Conservation (phyloP, 1,284 basidiomycete species). For the Exsudoporus floridanus region DNA sequence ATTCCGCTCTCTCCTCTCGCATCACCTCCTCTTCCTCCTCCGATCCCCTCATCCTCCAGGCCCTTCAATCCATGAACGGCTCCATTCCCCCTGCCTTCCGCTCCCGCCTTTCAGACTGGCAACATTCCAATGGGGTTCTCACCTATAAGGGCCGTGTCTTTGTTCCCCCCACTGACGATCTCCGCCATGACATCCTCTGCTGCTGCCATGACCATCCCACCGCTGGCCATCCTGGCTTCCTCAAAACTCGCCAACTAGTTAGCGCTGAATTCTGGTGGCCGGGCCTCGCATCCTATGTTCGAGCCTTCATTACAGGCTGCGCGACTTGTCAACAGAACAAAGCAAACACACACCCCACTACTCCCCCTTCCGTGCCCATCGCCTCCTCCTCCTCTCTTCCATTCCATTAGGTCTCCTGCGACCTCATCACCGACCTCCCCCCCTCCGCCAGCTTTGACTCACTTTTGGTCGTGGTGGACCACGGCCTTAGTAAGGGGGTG, state of each 20-base stretch:
- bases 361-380: no score
- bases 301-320: no score
- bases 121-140: accelerated
- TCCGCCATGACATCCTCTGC: neutral
- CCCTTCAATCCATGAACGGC: neutral
- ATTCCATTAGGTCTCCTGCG: no score
- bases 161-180: no score
- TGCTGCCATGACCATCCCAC: neutral
- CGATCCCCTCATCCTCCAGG: neutral
- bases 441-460: neutral
- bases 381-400: no score
- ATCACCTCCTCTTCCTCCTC: neutral
- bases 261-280: neutral
- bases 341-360: no score
- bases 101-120: neutral
- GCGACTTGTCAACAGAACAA: neutral
- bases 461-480: neutral
- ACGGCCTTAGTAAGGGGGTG: neutral
- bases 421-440: no score
- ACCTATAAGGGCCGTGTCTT: neutral
- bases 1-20: neutral
- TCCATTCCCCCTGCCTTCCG: neutral
- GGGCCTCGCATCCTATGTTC: neutral
- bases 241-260: neutral
- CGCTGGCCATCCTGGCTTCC: neutral